Evolutionary conservation across 225 moss, liverwort and hornwort genomes (phyloP).

Genomic region (Physcomitrellopsis africana): DNA sequence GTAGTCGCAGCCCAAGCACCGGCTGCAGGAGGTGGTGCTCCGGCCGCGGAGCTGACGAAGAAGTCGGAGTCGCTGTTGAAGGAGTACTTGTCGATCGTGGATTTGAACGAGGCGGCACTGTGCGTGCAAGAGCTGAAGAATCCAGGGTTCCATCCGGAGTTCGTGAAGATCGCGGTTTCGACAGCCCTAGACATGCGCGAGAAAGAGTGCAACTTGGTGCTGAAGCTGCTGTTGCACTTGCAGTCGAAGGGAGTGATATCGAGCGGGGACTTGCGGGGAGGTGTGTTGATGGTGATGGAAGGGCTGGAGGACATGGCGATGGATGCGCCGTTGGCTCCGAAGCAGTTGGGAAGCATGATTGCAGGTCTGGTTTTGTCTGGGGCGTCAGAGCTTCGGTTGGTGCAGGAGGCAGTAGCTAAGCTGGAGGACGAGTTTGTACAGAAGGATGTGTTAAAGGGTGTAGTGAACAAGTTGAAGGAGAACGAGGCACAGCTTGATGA

Average conservation of each 20-base stretch:
- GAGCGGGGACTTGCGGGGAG: constrained; percentile 53
- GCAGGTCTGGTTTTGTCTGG: constrained; percentile 44
- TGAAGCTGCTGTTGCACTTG: constrained; percentile 55
- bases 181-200: constrained; percentile 61
- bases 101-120: constrained; percentile 59
- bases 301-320: constrained; percentile 67
- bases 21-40: constrained; percentile 20
- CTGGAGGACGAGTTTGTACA: constrained; percentile 49
- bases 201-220: constrained; percentile 59
- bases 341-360: constrained; percentile 59
- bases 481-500: too few relatives aligned
- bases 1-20: not conserved
- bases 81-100: constrained; percentile 59
- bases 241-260: constrained; percentile 49
- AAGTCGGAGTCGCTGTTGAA: constrained; percentile 59
- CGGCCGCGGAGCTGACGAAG: constrained; percentile 41
- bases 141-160: constrained; percentile 49
- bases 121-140: constrained; percentile 67
- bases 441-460: constrained; percentile 37
- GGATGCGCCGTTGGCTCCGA: constrained; percentile 77
- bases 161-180: constrained; percentile 46
- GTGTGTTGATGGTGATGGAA: constrained; percentile 54
- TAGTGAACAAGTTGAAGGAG: constrained; percentile 28
- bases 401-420: constrained; percentile 53
- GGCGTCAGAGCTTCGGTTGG: constrained; percentile 44